Percentiles rank a stretch among this genome's conserved stretches.
These are phyloP conservation scores for Ceratocystis alfenasii DNA, from an alignment of 2,329 filamentous ascomycete species.

Conservation along the genomic window DNA sequence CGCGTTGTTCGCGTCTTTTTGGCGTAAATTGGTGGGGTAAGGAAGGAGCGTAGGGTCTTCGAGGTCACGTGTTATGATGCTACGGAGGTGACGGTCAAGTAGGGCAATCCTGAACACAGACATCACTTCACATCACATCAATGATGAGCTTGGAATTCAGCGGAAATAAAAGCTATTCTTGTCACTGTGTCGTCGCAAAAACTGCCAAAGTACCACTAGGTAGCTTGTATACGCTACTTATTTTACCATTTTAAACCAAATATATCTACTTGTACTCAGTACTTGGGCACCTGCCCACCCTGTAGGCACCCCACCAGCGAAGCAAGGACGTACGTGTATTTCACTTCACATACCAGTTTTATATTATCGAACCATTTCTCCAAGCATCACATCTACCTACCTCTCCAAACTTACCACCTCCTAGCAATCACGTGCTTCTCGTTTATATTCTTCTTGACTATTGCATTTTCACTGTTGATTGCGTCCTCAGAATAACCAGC, in stretches of 20 bases:
- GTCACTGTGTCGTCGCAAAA: too few relatives aligned
- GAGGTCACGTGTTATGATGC: conserved; percentile 11
- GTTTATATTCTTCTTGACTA: background rate
- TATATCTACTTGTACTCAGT: too few relatives aligned
- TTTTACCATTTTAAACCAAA: too few relatives aligned
- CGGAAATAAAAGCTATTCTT: too few relatives aligned
- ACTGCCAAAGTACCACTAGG: too few relatives aligned
- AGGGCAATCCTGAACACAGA: background rate
- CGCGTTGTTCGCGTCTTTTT: conserved; percentile 17
- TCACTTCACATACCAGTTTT: background rate
- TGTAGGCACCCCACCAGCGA: too few relatives aligned
- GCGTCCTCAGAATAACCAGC: background rate
- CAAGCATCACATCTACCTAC: background rate
- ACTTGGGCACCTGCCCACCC: too few relatives aligned
- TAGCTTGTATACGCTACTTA: too few relatives aligned
- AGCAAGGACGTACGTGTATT: background rate
- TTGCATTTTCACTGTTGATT: background rate
- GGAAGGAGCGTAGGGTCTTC: background rate
- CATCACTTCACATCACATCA: too few relatives aligned
- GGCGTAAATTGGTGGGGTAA: conserved; percentile 20
- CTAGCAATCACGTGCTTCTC: background rate
- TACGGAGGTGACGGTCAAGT: too few relatives aligned
- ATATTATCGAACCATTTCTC: background rate
- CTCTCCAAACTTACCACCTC: background rate
- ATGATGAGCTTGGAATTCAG: too few relatives aligned